Base-by-base conservation (phyloP, 1,284 basidiomycete species). In the Malassezia cuniculi region DNA sequence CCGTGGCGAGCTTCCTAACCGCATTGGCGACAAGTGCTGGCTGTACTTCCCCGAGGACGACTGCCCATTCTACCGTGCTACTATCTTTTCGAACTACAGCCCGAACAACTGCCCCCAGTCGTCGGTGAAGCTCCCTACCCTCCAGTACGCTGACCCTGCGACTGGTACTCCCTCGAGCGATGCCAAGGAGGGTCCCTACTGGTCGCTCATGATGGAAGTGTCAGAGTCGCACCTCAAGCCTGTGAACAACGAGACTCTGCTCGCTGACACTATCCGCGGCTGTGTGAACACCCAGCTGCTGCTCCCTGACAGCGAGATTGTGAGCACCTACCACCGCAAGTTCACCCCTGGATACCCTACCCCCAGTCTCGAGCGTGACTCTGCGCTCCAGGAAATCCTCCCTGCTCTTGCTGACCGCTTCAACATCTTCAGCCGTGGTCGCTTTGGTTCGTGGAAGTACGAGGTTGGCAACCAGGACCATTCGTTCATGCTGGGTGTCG, bases 21-120 rank as follows among this genome's bases (percentile, higher is more conserved):
- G 72, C 18, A 74, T 74, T 36, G 72, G 72, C 21, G 72, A 73
- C 63, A 74, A 73, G 59, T 74, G 73, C 67, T 69, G 69, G 69
- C 62, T 69, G 39, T 70, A 69, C 65, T 69, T 69, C 63, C 71
- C 71, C 27, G 72, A 73, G 50, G 68, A 70, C 48, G 66, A 73
- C 64, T 70, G 70, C 29, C 73, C 73, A 26, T 74, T 73, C 67
- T 74, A 74, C 67, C 70, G 73, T 29, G 72, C 71, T 12, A 74
- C 73, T 41, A 71, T 74, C 57, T 74, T 74, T 57, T 72, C 71
- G 47, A 74, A 74, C 68, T 74, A 74, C 62, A 72, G 71, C 25
- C 71, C 71, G 24, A 66, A 70, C 68, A 73, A 74, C 61, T 69
- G 69, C 41, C 73, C 73, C 2, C 51, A 66, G 39, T 50, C 53